Evolutionary conservation across 2,329 filamentous ascomycete species (phyloP), one percentile per base, ranked within the genome.

Genomic region (Aspergillus sp.): DNA sequence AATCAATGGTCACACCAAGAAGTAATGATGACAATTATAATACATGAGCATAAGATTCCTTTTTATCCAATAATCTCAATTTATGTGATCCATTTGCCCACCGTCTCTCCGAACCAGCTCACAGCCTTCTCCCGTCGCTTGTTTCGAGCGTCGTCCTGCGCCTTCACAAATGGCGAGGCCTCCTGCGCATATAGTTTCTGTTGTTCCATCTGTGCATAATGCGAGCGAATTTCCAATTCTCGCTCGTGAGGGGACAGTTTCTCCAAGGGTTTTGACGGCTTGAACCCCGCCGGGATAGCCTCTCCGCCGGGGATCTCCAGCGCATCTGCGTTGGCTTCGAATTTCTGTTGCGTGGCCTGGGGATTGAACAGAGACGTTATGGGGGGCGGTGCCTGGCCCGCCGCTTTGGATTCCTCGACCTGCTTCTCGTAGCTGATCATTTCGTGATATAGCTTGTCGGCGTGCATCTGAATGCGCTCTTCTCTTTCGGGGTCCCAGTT

Each of bases 381-480:
- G 29, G 77, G 74, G 18, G 79, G 78, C 46, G 78, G 73, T 50
- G 80, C 77, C 45, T 65, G 55, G 24, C 77, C 76, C 45, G 77
- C 69, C 68, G 79, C 69, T 70, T 75, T 64, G 70, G 85, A 75
- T 75, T 87, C 83, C 64, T 90, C 86, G n/a, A 90, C 86, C 63
- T 84, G 85, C 20, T 81, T 82, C 76, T 99, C 94, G 73, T 96
- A 92, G 62, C 86, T 84, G 42, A 96, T 77, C 88, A 98, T 92
- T 67, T 90, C 87, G 70, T 94, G 90, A 76, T 92, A 99, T 46
- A 99, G 82, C 63, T 86, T 86, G 78, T 99, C 95, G 60, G 94
- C 94, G 75, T 97, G 93, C 88, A 98, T 91, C 77, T 98, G 95
- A 62, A 99, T 92, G 67, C 89, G 86, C 74, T 97, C 93, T 68